A percentile compares a stretch with the other conserved stretches of the same genome.
phyloP scores from a whole-genome alignment of 2,329 filamentous ascomycete species.

The Ploettnerulaceae sp. region DNA sequence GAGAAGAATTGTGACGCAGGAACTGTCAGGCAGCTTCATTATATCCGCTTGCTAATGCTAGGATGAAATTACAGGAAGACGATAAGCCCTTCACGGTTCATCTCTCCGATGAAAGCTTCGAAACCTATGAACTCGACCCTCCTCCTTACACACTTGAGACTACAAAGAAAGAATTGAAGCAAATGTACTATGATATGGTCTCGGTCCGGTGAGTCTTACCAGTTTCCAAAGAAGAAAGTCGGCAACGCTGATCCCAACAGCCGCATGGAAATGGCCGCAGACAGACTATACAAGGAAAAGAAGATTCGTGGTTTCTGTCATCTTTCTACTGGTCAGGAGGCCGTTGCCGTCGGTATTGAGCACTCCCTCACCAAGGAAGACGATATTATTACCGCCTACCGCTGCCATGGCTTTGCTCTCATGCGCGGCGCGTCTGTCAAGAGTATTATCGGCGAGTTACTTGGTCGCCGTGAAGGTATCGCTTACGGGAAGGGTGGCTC shows the following conservation, averaged over 20 bases:
- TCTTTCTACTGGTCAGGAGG: conserved; percentile 95
- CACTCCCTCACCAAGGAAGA: conserved; percentile 88
- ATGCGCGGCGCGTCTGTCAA: conserved; percentile 91
- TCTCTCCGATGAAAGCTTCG: conserved; percentile 97
- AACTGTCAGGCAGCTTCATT: neutral
- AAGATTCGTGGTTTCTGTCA: conserved; percentile 99
- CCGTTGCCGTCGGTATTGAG: conserved; percentile 94
- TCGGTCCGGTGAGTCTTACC: conserved; percentile 66
- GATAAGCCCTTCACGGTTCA: conserved; percentile 88
- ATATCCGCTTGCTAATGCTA: neutral
- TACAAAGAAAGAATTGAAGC: conserved; percentile 96
- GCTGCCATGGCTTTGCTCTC: conserved; percentile 96
- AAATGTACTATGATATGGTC: conserved; percentile 99
- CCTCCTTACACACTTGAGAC: conserved; percentile 87
- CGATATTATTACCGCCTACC: conserved; percentile 96
- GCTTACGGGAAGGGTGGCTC: conserved; percentile 98
- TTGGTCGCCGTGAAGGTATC: conserved; percentile 93
- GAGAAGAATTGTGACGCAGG: conserved; percentile 12
- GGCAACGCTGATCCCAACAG: conserved; percentile 44
- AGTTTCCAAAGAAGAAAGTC: conserved; percentile 1
- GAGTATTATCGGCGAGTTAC: conserved; percentile 91
- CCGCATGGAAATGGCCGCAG: conserved; percentile 99
- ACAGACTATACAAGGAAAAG: conserved; percentile 99
- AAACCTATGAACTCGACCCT: conserved; percentile 98
- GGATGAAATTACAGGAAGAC: conserved; percentile 62